Base-by-base conservation (phyloP, 176 grass and related monocot genomes). In the Thalia dealbata region DNA sequence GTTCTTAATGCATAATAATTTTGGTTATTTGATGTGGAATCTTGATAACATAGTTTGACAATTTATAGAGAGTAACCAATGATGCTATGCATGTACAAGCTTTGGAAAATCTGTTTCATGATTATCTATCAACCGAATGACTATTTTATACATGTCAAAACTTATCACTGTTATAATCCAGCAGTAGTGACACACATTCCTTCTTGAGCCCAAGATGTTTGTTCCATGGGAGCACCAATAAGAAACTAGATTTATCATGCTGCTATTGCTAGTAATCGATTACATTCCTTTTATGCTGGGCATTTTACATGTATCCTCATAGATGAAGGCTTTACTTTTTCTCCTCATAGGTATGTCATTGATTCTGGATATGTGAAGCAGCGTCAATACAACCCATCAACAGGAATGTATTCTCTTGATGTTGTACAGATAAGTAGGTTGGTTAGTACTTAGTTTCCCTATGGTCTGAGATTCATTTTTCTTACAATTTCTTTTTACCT, bases 401-500 rank as follows among this genome's bases (percentile, higher is more conserved):
- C 80, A 70, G 92, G 92, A 86, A 92, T 96, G 92, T 92, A 96
- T 81, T 96, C 92, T 76, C 89, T 96, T 82, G 92, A 96, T 89
- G 79, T 92, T 55, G 86, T 96, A 72, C 84, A 96, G 56, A 96
- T 96, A 75, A 96, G 92, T 84, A 96, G 86, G 89, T 96, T 81
- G 52, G 76, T 76, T 50, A 63, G 77, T 59, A 14, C 77, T 68
- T 45, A n/a, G 7, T 67, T 67, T 6, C 69, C 27, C 16, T 71
- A 54, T 64, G 14, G 18, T 43, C 43, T 4, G 19, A 13, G 22
- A n/a, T n/a, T 32, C 30, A 9, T 65, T 16, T 27, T 41, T 19
- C 28, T 32, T 65, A 18, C 28, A n/a, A 63, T 21, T 64, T 28
- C 25, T 69, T 85, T 25, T 15, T 35, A 43, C 67, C 16, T 16